Evolutionary conservation across 1,139 yeast species (phyloP).

Genomic region (Komagataea norvegica): DNA sequence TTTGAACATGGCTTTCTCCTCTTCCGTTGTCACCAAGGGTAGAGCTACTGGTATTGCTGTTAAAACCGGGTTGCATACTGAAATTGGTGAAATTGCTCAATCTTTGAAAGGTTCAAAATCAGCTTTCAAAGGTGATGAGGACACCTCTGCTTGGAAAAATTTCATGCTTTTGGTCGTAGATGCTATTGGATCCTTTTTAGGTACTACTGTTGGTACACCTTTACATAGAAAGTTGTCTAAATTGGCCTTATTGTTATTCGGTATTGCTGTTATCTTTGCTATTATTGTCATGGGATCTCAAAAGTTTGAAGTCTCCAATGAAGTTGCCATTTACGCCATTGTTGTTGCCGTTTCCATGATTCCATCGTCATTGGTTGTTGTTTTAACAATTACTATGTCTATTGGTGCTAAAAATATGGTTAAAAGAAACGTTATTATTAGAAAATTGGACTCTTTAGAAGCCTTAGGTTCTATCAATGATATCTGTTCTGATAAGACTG

Average conservation of each 20-base stretch:
- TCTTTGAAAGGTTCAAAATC: conserved; percentile 45
- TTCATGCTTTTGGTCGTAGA: conserved; percentile 39
- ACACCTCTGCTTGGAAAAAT: conserved; percentile 40
- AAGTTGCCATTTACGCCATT: conserved; percentile 79
- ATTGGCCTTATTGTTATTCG: conserved; percentile 64
- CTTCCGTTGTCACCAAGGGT: conserved; percentile 72
- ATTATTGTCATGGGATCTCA: conserved; percentile 79
- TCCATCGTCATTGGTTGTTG: conserved; percentile 77
- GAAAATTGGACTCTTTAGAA: conserved; percentile 74
- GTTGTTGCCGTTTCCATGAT: conserved; percentile 82
- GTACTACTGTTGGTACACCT: conserved; percentile 75
- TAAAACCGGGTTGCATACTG: conserved; percentile 66
- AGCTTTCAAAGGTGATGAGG: conserved; percentile 39
- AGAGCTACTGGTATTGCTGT: conserved; percentile 68
- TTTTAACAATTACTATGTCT: conserved; percentile 81
- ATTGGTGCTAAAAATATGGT: conserved; percentile 82
- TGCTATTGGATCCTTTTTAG: conserved; percentile 63
- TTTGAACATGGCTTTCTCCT: conserved; percentile 65
- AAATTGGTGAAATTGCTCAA: conserved; percentile 72
- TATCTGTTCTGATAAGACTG: conserved; percentile 81
- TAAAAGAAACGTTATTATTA: conserved; percentile 62
- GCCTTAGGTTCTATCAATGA: conserved; percentile 79
- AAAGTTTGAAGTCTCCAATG: conserved; percentile 56
- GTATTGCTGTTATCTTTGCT: conserved; percentile 71
- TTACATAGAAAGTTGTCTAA: conserved; percentile 62